phyloP scores from a whole-genome alignment of 73 alveolate genomes.

The Paramecium primaurelia region DNA sequence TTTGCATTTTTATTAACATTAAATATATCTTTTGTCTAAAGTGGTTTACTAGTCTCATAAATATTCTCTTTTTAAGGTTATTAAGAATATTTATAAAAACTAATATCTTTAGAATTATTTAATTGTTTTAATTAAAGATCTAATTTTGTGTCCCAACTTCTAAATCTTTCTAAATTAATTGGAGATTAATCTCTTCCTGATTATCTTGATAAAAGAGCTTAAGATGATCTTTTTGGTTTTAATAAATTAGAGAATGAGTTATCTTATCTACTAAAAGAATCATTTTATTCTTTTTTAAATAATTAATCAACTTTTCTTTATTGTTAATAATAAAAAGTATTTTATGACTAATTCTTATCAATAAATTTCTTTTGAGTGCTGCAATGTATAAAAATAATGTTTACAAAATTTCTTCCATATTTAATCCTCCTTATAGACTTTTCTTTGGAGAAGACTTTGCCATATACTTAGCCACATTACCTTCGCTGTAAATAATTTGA shows the following conservation, averaged over 20 bases:
- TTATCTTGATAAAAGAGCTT: not conserved
- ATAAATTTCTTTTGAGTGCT: not conserved
- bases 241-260: not conserved
- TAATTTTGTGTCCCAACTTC: slow-evolving; percentile 35
- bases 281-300: not conserved
- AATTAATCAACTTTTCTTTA: not conserved
- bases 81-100: not conserved
- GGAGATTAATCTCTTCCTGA: slow-evolving; percentile 28
- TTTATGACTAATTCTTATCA: not conserved
- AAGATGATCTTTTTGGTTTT: not conserved
- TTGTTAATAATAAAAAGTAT: not conserved
- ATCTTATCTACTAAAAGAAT: not conserved
- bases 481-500: not conserved
- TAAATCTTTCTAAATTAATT: slow-evolving; percentile 18
- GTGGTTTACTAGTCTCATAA: not conserved
- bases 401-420: slow-evolving; percentile 35
- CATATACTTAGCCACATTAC: not conserved
- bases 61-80: not conserved
- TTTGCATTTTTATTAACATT: not conserved
- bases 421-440: slow-evolving; percentile 10
- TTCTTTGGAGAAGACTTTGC: slow-evolving; percentile 8
- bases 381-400: not conserved
- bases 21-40: not conserved
- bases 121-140: not conserved
- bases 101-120: not conserved